Percentiles rank a stretch among this genome's conserved stretches.
phyloP scores from a whole-genome alignment of 2,329 filamentous ascomycete species.

The Aureobasidium pullulans region DNA sequence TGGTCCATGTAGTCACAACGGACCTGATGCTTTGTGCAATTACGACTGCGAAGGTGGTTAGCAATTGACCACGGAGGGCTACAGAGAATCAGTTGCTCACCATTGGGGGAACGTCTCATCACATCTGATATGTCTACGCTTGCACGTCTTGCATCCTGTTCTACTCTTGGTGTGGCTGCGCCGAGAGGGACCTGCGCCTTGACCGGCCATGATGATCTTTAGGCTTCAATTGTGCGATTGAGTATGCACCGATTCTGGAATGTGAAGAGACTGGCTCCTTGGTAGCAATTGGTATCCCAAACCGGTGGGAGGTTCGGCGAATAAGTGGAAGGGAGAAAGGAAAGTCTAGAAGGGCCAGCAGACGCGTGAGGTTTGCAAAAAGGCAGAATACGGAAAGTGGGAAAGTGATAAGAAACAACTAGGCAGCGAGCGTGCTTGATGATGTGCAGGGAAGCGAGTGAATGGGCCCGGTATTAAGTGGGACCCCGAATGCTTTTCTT shows the following conservation, averaged over 20 bases:
- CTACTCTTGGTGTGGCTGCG: slow-evolving; percentile 97
- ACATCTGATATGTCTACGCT: slow-evolving; percentile 92
- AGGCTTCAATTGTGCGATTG: neutral
- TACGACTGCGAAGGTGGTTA: slow-evolving; percentile 56
- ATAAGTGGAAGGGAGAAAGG: neutral
- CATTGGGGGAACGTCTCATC: slow-evolving; percentile 98
- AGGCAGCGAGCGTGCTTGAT: slow-evolving; percentile 12
- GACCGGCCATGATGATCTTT: slow-evolving; percentile 65
- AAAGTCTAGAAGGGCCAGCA: slow-evolving; percentile 11
- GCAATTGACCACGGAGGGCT: slow-evolving; percentile 7
- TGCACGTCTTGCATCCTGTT: slow-evolving; percentile 97
- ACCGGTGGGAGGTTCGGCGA: neutral
- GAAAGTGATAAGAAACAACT: slow-evolving; percentile 1
- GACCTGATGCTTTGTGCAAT: slow-evolving; percentile 98
- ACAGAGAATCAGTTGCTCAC: slow-evolving; percentile 43
- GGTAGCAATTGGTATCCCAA: neutral
- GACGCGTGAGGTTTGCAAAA: slow-evolving; percentile 2
- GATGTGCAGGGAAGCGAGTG: slow-evolving; percentile 13
- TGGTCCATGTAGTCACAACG: slow-evolving; percentile 96
- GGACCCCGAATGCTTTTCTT: slow-evolving; percentile 12
- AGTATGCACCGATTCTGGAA: neutral
- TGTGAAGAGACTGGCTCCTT: neutral
- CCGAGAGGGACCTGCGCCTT: slow-evolving; percentile 84
- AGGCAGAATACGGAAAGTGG: slow-evolving; percentile 4
- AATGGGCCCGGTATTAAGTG: slow-evolving; percentile 14